Evolutionary conservation across 1,284 basidiomycete species (phyloP).

Genomic region (Hymenochaete sp.): DNA sequence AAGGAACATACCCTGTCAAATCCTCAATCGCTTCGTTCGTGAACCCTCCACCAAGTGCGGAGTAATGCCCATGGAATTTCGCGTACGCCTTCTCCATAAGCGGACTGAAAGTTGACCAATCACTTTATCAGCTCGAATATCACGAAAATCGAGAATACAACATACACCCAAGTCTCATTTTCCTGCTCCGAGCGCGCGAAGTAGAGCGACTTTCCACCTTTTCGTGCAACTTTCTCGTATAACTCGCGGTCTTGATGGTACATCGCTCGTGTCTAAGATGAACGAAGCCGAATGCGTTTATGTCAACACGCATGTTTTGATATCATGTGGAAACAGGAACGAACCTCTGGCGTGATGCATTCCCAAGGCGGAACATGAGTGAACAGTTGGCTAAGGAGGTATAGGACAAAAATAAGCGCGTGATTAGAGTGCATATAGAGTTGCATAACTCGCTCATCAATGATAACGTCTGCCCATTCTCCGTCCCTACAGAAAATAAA

Average conservation of each 20-base stretch:
- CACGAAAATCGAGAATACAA: neutral
- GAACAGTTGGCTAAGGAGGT: slow-evolving; percentile 30
- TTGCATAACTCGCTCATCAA: slow-evolving; percentile 37
- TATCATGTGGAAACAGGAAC: neutral
- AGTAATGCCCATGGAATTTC: slow-evolving; percentile 43
- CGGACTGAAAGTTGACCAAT: slow-evolving; percentile 23
- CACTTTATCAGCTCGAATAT: neutral
- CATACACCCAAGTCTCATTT: slow-evolving; percentile 41
- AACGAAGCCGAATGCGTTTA: too few species aligned
- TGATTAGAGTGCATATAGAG: neutral
- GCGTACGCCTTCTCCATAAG: slow-evolving; percentile 50
- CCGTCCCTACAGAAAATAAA: slow-evolving; percentile 45
- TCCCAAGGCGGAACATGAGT: slow-evolving; percentile 43
- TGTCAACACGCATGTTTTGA: slow-evolving; percentile 23
- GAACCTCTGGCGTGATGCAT: slow-evolving; percentile 28
- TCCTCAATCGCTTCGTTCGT: slow-evolving; percentile 40
- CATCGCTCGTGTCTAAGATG: slow-evolving; percentile 26
- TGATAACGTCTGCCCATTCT: slow-evolving; percentile 32
- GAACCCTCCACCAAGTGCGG: slow-evolving; percentile 32
- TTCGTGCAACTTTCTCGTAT: slow-evolving; percentile 38
- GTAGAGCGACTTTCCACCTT: slow-evolving; percentile 39
- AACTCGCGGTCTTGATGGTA: slow-evolving; percentile 41
- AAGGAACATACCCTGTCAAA: slow-evolving; percentile 34
- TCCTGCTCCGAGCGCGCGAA: slow-evolving; percentile 40
- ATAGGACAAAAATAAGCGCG: neutral